Percentiles rank a stretch among this genome's conserved stretches.
phyloP scores from a whole-genome alignment of 179 eudicot genomes.

The Beta lomatogona region DNA sequence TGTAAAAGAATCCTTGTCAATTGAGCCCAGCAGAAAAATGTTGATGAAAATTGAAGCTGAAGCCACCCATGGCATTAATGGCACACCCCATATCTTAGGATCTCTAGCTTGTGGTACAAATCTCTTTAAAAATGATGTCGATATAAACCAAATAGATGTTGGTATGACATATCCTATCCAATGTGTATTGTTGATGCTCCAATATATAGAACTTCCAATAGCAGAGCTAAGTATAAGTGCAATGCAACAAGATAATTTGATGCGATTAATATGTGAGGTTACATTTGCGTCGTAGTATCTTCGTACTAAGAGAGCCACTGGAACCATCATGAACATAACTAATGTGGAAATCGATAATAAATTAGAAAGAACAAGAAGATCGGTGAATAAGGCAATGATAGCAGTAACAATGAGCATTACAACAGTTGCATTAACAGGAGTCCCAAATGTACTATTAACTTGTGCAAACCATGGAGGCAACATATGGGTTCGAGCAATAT shows the following conservation, averaged over 20 bases:
- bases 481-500: conserved; percentile 83
- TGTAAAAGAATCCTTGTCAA: conserved; percentile 58
- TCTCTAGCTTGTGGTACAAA: conserved; percentile 53
- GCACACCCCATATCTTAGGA: conserved; percentile 74
- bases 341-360: conserved; percentile 69
- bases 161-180: conserved; percentile 60
- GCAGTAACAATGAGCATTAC: conserved; percentile 51
- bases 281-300: conserved; percentile 54
- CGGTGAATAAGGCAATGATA: conserved; percentile 59
- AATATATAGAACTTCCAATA: conserved; percentile 40
- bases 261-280: conserved; percentile 42
- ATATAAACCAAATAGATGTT: conserved; percentile 51
- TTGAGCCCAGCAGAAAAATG: conserved; percentile 68
- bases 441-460: conserved; percentile 54
- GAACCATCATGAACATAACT: conserved; percentile 63
- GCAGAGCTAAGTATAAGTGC: conserved; percentile 53
- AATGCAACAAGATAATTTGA: conserved; percentile 49
- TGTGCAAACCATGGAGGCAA: conserved; percentile 67
- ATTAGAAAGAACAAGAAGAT: conserved; percentile 49
- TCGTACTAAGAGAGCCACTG: conserved; percentile 59
- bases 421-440: conserved; percentile 68
- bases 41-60: conserved; percentile 62
- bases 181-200: conserved; percentile 39
- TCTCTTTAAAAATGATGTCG: conserved; percentile 41
- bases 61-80: conserved; percentile 77